Conservation (phyloP, 768 basidiomycete genomes). For the Pulveroboletus sp. region DNA sequence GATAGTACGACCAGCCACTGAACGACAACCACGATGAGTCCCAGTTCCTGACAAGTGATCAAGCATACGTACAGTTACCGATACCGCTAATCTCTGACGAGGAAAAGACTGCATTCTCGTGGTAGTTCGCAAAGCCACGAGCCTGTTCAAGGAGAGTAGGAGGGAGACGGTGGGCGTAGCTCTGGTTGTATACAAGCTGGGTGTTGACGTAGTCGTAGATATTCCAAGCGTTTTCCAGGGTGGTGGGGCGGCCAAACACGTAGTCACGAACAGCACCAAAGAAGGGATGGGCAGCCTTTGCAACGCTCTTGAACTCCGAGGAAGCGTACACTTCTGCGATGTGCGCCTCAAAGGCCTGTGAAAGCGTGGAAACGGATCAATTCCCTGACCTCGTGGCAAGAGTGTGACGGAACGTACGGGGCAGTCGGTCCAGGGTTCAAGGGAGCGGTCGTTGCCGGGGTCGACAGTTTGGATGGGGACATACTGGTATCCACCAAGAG, state of each 20-base stretch:
- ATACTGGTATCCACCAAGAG: constrained; percentile 84
- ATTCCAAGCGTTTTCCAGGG: constrained; percentile 75
- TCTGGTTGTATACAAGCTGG: constrained; percentile 77
- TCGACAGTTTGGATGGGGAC: constrained; percentile 89
- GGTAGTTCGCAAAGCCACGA: constrained; percentile 72
- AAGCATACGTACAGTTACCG: constrained; percentile 67
- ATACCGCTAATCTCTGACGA: constrained; percentile 58
- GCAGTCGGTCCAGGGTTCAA: constrained; percentile 77
- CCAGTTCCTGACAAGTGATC: neutral
- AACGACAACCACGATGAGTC: constrained; percentile 9
- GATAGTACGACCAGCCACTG: constrained; percentile 82
- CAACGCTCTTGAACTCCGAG: constrained; percentile 60
- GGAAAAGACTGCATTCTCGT: constrained; percentile 75
- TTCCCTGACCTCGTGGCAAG: neutral
- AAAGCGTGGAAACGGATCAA: constrained; percentile 11
- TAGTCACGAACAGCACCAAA: constrained; percentile 66
- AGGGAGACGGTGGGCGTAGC: constrained; percentile 76
- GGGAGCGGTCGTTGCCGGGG: constrained; percentile 75
- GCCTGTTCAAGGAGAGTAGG: constrained; percentile 76
- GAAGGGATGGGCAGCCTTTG: constrained; percentile 59
- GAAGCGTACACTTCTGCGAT: constrained; percentile 60
- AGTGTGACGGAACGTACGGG: constrained; percentile 35
- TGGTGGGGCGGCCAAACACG: constrained; percentile 64
- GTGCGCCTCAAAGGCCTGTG: constrained; percentile 64
- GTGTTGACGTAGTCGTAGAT: constrained; percentile 78